Base-by-base conservation (phyloP, 805 yeast species). In the Candida pini region DNA sequence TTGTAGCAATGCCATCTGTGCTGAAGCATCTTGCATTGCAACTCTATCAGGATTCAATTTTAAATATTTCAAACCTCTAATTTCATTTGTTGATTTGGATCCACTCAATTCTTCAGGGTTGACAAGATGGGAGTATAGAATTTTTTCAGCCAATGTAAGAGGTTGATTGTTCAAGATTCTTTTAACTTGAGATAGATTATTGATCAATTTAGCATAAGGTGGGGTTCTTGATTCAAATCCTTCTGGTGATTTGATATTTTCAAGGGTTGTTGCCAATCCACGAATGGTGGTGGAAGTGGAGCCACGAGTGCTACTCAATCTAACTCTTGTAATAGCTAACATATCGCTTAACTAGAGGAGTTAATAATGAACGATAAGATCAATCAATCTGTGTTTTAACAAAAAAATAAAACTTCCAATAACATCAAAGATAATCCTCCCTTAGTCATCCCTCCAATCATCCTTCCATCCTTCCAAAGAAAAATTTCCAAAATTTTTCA, bases 1-100 rank as follows among this genome's bases (percentile, higher is more conserved):
- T 71, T 89, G 97, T 57, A 89, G 71, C 51, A 89, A 76, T 38
- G 97, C 96, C 97, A 89, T 89, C 71, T 89, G 97, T 39, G 97
- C 97, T 39, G 96, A 87, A 39, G 97, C 97, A 71, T 89, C 97
- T 72, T 89, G 97, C 83, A 95, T 88, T 32, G 97, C 97, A 43
- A 90, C 97, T 64, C 97, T 79, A 64, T 89, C 97, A 36, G 97
- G 97, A 68, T 95, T 81, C 60, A 90, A 75, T 68, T 90, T 90
- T 64, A 89, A 74, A 69, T 90, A 90, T 32, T 92, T 81, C 38
- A 78, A 75, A 59, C 97, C 97, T 63, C 97, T 81, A 55, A 73
- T 71, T 26, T 53, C 52, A 30, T 40, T 47, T 14, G 51, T 40
- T 14, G 50, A 47, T 13, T 64, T 67, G 16, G 31, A 27, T n/a